Evolutionary conservation across 306 rosid species (phyloP), one percentile per base, ranked within the genome.

Genomic region (Vachellia pachyceras): DNA sequence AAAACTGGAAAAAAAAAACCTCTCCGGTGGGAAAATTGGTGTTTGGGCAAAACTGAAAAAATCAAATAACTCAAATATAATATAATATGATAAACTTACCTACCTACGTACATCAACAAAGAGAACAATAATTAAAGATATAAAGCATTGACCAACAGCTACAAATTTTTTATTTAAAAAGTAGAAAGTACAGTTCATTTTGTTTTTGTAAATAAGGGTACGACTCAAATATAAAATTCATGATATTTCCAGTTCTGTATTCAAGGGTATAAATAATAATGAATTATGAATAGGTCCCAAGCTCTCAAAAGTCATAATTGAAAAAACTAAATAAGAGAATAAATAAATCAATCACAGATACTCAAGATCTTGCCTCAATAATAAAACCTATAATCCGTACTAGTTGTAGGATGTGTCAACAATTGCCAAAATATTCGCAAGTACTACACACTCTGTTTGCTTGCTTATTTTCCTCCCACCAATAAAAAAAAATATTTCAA

Each of bases 381-480:
- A 25, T 71, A 23, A 69, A 69, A 45, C 52, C 58, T 46, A 23
- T 71, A 3, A 13, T 70, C 75, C 75, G 75, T 71, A 71, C 60
- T 0, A 14, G 5, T 3, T 29, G 36, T 69, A 22, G 75, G 75
- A 25, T 71, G 15, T 71, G 60, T 71, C 75, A 5, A 15, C 75
- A 71, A 46, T 46, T 71, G n/a, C 75, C 75, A 46, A 71, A 46
- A 71, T 13, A 71, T 71, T 71, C 75, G 41, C n/a, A 25, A 46
- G 75, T 25, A 71, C 75, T 8, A 14, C 5, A 25, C 36, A 25
- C 75, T 1, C 6, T 18, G 23, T 37, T n/a, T 39, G 14, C 29
- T 8, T 2, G 57, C 20, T 0, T 69, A 2, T 1, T 6, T 69
- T n/a, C 20, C 20, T 49, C 7, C 10, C 60, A 18, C 25, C 7